Percentiles rank a stretch among this genome's conserved stretches.
Evolutionary conservation across 371 early-diverging fungal species (phyloP).

Genomic region (Cokeromyces recurvatus): DNA sequence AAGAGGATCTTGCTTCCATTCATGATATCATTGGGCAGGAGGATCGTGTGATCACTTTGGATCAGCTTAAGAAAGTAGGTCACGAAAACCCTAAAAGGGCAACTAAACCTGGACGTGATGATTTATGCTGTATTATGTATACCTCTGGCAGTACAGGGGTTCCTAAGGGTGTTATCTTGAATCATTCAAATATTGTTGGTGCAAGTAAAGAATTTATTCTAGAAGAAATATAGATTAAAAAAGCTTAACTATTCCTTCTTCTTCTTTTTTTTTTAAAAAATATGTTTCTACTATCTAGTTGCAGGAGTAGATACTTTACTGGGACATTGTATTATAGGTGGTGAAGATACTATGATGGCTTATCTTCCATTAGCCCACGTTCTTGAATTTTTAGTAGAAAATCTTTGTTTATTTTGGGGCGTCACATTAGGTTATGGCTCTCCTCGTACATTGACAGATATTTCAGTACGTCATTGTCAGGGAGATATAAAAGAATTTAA

Average conservation of each 20-base stretch:
- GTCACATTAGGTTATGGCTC: conserved; percentile 60
- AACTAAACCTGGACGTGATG: conserved; percentile 50
- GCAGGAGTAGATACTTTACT: conserved; percentile 55
- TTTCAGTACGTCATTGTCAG: conserved; percentile 68
- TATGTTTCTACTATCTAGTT: conserved; percentile 33
- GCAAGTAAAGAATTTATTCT: too few relatives aligned
- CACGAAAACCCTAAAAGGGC: conserved; percentile 50
- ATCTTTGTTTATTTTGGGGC: conserved; percentile 70
- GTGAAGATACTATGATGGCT: conserved; percentile 70
- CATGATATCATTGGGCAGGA: background rate
- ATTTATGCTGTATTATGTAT: conserved; percentile 76
- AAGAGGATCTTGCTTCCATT: conserved; percentile 3
- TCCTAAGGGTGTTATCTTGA: conserved; percentile 64
- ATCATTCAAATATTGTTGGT: conserved; percentile 68
- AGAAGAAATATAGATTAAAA: too few relatives aligned
- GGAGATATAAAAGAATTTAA: conserved; percentile 71
- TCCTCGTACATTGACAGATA: conserved; percentile 57
- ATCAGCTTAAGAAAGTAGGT: conserved; percentile 60
- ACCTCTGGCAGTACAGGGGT: conserved; percentile 81
- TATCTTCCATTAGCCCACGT: conserved; percentile 97
- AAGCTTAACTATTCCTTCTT: conserved; percentile 11
- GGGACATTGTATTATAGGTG: conserved; percentile 38
- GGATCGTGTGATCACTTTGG: conserved; percentile 24
- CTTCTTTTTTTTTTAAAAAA: background rate
- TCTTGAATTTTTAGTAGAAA: conserved; percentile 82